Evolutionary conservation across 208 protist species (phyloP).

Genomic region (Vickermania ingenoplastis): DNA sequence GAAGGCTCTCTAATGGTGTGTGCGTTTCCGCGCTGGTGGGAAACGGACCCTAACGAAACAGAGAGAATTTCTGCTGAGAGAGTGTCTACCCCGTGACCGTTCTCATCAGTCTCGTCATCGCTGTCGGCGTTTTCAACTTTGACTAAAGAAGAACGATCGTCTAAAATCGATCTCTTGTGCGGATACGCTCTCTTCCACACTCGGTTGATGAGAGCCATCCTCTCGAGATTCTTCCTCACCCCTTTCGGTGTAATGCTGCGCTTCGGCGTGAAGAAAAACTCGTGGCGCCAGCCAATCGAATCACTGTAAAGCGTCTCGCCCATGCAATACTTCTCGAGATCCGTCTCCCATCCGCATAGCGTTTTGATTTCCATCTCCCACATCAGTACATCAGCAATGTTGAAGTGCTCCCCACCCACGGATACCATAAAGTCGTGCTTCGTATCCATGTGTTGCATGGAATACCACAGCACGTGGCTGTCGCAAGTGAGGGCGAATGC

Average conservation of each 20-base stretch:
- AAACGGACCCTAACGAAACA: too few relatives aligned
- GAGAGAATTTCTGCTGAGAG: too few relatives aligned
- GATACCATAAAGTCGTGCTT: slow-evolving; percentile 46
- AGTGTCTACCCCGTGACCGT: too few relatives aligned
- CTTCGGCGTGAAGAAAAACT: slow-evolving; percentile 30
- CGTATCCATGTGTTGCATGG: slow-evolving; percentile 43
- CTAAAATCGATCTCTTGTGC: too few relatives aligned
- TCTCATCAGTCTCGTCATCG: too few relatives aligned
- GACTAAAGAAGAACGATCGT: too few relatives aligned
- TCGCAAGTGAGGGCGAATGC: slow-evolving; percentile 42
- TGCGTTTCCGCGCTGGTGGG: too few relatives aligned
- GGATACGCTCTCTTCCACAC: slow-evolving; percentile 8
- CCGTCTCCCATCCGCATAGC: background rate
- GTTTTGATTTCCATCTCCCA: background rate
- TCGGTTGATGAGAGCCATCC: slow-evolving; percentile 44
- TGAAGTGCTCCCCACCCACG: background rate
- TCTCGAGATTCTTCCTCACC: slow-evolving; percentile 33
- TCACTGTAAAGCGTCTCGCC: slow-evolving; percentile 11
- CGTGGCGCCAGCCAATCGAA: slow-evolving; percentile 21
- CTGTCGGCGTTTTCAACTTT: too few relatives aligned
- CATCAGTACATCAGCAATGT: background rate
- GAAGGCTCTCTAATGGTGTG: too few relatives aligned
- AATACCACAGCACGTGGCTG: slow-evolving; percentile 60
- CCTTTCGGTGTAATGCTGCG: slow-evolving; percentile 38
- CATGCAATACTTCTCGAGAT: background rate